Conservation (phyloP, 192 early-diverging fungal genomes). For the Coemansia sp. region DNA sequence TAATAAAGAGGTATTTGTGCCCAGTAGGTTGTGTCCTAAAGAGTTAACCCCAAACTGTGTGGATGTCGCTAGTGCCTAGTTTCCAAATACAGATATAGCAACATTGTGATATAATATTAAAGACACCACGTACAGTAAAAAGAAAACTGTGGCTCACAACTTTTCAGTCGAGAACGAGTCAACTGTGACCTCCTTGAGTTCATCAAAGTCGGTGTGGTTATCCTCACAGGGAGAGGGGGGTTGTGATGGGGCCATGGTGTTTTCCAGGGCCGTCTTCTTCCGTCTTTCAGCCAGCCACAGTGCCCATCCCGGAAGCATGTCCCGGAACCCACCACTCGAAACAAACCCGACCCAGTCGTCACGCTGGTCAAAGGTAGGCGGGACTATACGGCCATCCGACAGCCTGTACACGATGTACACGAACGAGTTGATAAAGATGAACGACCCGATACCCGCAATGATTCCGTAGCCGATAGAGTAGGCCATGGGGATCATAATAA, state of each 20-base stretch:
- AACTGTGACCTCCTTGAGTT: constrained; percentile 21
- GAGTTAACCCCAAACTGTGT: too few relatives aligned
- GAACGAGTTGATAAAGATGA: constrained; percentile 62
- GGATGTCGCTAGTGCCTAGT: too few relatives aligned
- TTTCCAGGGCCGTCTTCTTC: neutral
- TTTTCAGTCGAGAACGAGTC: neutral
- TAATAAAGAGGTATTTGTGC: too few relatives aligned
- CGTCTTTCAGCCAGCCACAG: constrained; percentile 25
- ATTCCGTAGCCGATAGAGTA: constrained; percentile 80
- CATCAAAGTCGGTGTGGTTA: neutral
- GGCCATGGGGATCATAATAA: constrained; percentile 71
- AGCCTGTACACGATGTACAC: constrained; percentile 54
- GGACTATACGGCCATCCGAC: constrained; percentile 51
- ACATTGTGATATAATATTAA: too few relatives aligned
- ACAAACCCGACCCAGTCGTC: constrained; percentile 43
- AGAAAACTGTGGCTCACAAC: neutral
- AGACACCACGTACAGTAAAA: too few relatives aligned
- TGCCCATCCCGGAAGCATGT: constrained; percentile 34
- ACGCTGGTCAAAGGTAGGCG: constrained; percentile 32
- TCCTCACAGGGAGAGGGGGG: neutral
- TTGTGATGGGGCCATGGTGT: neutral
- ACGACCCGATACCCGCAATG: constrained; percentile 65
- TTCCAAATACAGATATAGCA: too few relatives aligned
- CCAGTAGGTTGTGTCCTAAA: too few relatives aligned
- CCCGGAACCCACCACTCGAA: constrained; percentile 19